Conservation (phyloP, 148 eudicot species). For the Vaccinium corymbosum region DNA sequence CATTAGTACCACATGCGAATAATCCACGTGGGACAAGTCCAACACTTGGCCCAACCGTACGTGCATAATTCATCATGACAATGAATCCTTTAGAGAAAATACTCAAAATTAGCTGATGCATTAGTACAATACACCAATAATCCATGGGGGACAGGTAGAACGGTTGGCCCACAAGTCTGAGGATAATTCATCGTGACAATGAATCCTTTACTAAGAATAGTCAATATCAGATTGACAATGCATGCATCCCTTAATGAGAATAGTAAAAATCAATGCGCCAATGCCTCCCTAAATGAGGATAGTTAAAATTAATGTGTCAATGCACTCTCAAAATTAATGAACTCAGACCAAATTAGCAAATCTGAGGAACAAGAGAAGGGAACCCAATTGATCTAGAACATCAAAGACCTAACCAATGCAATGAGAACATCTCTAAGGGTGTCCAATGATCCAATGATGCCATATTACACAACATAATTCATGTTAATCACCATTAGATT, state of each 20-base stretch:
- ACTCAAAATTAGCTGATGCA: not conserved
- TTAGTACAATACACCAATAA: not conserved
- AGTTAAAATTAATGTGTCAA: not conserved
- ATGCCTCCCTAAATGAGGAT: not conserved
- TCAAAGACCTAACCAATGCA: not conserved
- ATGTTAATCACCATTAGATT: not conserved
- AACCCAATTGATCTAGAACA: not conserved
- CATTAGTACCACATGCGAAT: not conserved
- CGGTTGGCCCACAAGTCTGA: not conserved
- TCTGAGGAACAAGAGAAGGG: not conserved
- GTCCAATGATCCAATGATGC: constrained; percentile 5
- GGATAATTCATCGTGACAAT: not conserved
- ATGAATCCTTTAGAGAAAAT: no score
- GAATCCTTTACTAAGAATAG: not conserved
- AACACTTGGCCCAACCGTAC: not conserved
- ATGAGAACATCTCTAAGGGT: not conserved
- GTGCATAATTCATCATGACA: no score
- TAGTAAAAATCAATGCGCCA: not conserved
- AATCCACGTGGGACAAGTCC: not conserved
- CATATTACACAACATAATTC: not conserved
- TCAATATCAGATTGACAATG: not conserved
- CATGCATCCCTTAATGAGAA: not conserved
- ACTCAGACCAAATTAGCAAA: not conserved
- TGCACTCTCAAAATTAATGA: not conserved
- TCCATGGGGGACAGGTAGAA: not conserved